These are phyloP conservation scores for Ogataea methanolica DNA, from an alignment of 805 yeast genomes.

Conservation along the genomic window DNA sequence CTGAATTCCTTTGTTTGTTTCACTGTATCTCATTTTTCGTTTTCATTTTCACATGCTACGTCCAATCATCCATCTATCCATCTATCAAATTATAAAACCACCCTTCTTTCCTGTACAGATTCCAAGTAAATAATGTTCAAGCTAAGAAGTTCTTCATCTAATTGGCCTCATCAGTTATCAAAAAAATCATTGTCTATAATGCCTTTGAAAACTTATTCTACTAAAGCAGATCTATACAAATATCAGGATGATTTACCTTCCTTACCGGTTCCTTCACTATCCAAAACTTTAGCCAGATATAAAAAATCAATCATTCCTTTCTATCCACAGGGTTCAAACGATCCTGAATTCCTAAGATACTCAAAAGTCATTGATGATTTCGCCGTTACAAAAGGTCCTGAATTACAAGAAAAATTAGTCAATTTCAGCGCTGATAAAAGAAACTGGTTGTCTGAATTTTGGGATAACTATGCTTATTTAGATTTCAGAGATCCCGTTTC, in stretches of 20 bases:
- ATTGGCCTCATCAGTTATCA: background rate
- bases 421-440: constrained; percentile 53
- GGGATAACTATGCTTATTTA: constrained; percentile 94
- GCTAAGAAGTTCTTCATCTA: background rate
- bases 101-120: no score
- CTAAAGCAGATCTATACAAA: constrained; percentile 64
- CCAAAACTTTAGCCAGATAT: constrained; percentile 65
- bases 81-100: background rate
- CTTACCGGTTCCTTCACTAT: constrained; percentile 81
- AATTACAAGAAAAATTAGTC: constrained; percentile 66
- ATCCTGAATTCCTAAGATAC: constrained; percentile 29
- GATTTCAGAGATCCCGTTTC: constrained; percentile 91
- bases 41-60: no score
- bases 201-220: background rate
- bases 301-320: constrained; percentile 71
- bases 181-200: background rate
- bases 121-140: background rate
- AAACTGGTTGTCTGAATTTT: constrained; percentile 87
- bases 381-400: constrained; percentile 53
- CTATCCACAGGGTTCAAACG: constrained; percentile 46
- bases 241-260: constrained; percentile 72
- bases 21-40: no score
- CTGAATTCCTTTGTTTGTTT: no score
- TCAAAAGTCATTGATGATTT: constrained; percentile 66
- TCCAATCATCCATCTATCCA: background rate